Evolutionary conservation across 495 filamentous ascomycete genomes (phyloP), one percentile per base, ranked within the genome.

Genomic region (Podospora appendiculata): DNA sequence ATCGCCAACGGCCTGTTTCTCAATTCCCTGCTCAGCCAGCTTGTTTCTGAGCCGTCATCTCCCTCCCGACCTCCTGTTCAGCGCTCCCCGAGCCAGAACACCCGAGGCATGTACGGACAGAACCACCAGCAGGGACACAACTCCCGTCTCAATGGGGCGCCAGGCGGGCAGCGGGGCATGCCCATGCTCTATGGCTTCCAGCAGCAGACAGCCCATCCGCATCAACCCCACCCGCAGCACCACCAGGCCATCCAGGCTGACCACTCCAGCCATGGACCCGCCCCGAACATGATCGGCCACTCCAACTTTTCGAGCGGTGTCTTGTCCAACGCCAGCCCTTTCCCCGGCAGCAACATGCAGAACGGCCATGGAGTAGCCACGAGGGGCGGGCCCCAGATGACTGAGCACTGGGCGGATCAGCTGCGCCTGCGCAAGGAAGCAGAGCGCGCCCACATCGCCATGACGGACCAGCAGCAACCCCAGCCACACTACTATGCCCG

Each of bases 331-430:
- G 74, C 83, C 8, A 89, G 87, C 43, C 87, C 90, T 17, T 91
- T 90, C 67, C 84, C 85, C 38, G 79, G 81, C 10, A 81, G 64
- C 58, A 86, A 76, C 56, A 73, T 89, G 41, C 89, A 86, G 56
- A 96, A 95, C 65, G 89, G 90, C 41, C 71, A 86, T 68, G 50
- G 78, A 71, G 34, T 64, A 34, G 65, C 63, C 33, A 52, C 70
- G 1, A 66, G 76, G 9, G 70, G 68, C 11, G 72, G 71, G 4
- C 71, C 71, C 36, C 65, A 66, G 43, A 72, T 83, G 36, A 88
- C 76, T 55, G 90, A 94, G 58, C 85, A 95, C 63, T 96, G 90
- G 90, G 82, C 83, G 51, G 83, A 90, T 60, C 93, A 99, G 64
- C 69, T 96, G 45, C 85, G 86, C 51, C 71, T 93, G 47, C 82